These are phyloP conservation scores for Phytophthora citricola DNA, from an alignment of 352 stramenopile genomes.

Conservation along the genomic window DNA sequence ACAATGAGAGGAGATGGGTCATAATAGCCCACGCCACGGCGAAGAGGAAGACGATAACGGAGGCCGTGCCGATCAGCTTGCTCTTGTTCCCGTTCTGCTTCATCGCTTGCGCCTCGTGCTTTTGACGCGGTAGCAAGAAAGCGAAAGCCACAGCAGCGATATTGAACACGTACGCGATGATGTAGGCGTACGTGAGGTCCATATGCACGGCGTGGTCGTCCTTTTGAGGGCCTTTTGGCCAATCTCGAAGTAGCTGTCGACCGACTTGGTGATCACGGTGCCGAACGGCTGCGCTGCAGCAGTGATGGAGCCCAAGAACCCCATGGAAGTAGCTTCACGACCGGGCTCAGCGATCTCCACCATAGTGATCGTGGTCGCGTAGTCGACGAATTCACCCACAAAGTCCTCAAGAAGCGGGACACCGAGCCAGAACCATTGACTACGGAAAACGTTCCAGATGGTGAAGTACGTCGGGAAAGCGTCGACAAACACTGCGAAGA, in stretches of 20 bases:
- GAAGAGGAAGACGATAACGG: conserved; percentile 34
- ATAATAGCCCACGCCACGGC: conserved; percentile 47
- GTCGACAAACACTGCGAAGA: conserved; percentile 46
- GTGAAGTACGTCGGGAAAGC: conserved; percentile 43
- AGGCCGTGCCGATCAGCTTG: conserved; percentile 29
- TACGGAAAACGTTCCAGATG: conserved; percentile 52
- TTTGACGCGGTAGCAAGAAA: conserved; percentile 50
- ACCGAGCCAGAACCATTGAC: conserved; percentile 55
- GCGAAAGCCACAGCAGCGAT: conserved; percentile 36
- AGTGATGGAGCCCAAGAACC: conserved; percentile 37
- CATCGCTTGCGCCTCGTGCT: conserved; percentile 43
- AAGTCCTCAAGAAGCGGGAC: conserved; percentile 47
- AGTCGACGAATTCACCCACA: conserved; percentile 41
- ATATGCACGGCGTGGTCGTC: conserved; percentile 42
- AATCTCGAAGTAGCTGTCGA: conserved; percentile 52
- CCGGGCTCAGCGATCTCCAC: conserved; percentile 45
- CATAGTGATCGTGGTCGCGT: conserved; percentile 37
- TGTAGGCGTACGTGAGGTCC: conserved; percentile 47
- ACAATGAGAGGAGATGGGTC: conserved; percentile 51
- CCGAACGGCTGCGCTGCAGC: conserved; percentile 38
- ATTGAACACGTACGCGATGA: conserved; percentile 54
- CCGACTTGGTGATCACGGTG: conserved; percentile 49
- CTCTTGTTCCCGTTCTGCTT: conserved; percentile 39
- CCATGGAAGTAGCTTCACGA: conserved; percentile 46
- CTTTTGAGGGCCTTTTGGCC: conserved; percentile 25